Base-by-base conservation (phyloP, 2,329 filamentous ascomycete species). In the Aspergillus latus region DNA sequence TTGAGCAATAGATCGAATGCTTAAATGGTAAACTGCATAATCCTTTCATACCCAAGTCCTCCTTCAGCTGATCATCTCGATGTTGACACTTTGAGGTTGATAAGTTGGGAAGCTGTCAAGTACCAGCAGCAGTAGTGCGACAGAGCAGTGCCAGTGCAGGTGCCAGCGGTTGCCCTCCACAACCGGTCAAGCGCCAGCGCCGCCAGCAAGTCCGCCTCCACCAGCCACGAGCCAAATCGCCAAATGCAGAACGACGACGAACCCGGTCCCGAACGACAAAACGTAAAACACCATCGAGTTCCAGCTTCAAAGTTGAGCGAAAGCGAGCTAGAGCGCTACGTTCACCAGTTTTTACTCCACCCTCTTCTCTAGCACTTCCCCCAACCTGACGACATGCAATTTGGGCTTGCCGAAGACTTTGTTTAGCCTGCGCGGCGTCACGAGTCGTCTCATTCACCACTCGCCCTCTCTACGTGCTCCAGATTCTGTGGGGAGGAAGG, bases 131-230 rank as follows among this genome's bases (percentile, higher is more conserved):
- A 21, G 21, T 21, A 21, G 21, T 21, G 21, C 21, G 21, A 21
- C 21, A 21, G 21, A 21, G 21, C 21, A 21, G 21, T 21, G 21
- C 21, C 21, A 21, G 21, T 52, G 15, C 13, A n/a, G 34, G 15
- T 36, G 32, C 32, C 32, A 65, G 59, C 62, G 59, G 67, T 69
- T 70, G 68, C 68, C 67, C 67, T 62, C 66, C 64, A 69, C 67
- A 64, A 70, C 67, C 37, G 47, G 59, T 58, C 60, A 62, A 63
- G 61, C 61, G 59, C 53, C 58, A 54, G 59, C 55, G 59, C 58
- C 52, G 43, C 43, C 42, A 28, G 42, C 42, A 16, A 44, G 42
- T 28, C 42, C 42, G 42, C 60, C 56, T 59, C 59, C 59, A 66
- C 62, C 60, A 64, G 59, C 63, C 64, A 66, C 62, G 46, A 51